Conservation (phyloP, 495 filamentous ascomycete species). For the Pyrenopolyporus hunteri region DNA sequence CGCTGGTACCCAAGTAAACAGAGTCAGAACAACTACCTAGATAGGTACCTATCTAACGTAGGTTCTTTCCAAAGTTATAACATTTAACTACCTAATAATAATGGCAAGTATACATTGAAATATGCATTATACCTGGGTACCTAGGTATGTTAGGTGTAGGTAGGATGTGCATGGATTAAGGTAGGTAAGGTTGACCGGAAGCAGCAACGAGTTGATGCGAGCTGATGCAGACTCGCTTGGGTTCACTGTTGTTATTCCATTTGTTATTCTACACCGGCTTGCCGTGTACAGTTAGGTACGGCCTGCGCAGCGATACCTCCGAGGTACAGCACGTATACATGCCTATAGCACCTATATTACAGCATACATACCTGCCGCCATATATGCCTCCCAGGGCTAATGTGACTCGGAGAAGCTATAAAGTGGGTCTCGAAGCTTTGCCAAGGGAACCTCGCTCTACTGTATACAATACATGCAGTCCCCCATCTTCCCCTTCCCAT, state of each 20-base stretch:
- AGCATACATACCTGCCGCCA: too few relatives aligned
- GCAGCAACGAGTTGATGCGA: too few relatives aligned
- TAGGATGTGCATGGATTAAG: constrained; percentile 28
- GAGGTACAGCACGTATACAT: too few relatives aligned
- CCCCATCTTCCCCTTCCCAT: neutral
- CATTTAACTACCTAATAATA: constrained; percentile 3
- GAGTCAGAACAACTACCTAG: too few relatives aligned
- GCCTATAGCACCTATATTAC: too few relatives aligned
- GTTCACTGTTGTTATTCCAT: neutral
- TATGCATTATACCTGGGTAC: too few relatives aligned
- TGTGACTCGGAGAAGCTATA: constrained; percentile 31
- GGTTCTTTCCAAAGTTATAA: constrained; percentile 31
- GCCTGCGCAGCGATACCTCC: neutral
- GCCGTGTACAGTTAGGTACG: neutral
- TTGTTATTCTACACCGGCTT: constrained; percentile 2
- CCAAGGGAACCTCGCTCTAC: constrained; percentile 13
- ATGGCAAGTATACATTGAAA: constrained; percentile 37
- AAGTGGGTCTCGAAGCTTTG: constrained; percentile 24
- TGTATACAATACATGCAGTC: neutral
- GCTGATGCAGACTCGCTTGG: too few relatives aligned
- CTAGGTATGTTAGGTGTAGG: too few relatives aligned
- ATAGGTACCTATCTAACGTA: too few relatives aligned
- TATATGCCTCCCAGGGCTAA: neutral
- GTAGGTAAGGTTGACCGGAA: too few relatives aligned
- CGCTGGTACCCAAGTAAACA: too few relatives aligned